Evolutionary conservation across 768 basidiomycete species (phyloP).

Genomic region (Lactifluus volemus): DNA sequence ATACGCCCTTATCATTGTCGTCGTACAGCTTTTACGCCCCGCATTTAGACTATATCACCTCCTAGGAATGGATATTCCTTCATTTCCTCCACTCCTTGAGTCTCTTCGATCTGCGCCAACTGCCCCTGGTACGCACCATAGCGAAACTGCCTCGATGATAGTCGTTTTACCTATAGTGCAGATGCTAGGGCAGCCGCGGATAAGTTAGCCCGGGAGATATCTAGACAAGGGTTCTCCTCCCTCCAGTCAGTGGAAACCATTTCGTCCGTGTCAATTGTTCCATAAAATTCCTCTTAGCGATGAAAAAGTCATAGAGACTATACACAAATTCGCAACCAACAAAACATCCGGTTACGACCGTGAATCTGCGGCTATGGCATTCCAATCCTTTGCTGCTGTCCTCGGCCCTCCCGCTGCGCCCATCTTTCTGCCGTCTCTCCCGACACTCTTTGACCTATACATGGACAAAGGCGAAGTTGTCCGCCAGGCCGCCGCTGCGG

Average conservation of each 20-base stretch:
- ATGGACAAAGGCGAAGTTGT: conserved; percentile 95
- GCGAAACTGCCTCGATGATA: not conserved
- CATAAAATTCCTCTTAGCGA: conserved; percentile 37
- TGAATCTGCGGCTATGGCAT: conserved; percentile 77
- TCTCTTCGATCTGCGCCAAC: conserved; percentile 32
- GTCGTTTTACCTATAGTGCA: conserved; percentile 23
- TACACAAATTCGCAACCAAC: conserved; percentile 66
- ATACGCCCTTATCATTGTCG: not conserved
- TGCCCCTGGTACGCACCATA: conserved; percentile 27
- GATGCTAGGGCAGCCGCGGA: conserved; percentile 84
- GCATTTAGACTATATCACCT: conserved; percentile 33
- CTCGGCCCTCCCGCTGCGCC: conserved; percentile 68
- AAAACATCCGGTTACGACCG: conserved; percentile 86
- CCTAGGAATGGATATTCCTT: conserved; percentile 33
- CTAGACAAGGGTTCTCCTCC: conserved; percentile 51
- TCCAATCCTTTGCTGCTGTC: conserved; percentile 61
- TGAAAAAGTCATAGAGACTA: conserved; percentile 47
- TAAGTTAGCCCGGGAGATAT: conserved; percentile 63
- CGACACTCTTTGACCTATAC: conserved; percentile 71
- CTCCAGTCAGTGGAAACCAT: conserved; percentile 40
- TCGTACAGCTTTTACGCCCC: conserved; percentile 36
- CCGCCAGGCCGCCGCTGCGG: conserved; percentile 66
- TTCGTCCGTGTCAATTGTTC: conserved; percentile 17
- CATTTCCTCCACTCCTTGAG: conserved; percentile 40
- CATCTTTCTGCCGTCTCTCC: conserved; percentile 66